These are phyloP conservation scores for Fraxinus floribunda DNA, from an alignment of 305 asterid genomes.

Conservation along the genomic window DNA sequence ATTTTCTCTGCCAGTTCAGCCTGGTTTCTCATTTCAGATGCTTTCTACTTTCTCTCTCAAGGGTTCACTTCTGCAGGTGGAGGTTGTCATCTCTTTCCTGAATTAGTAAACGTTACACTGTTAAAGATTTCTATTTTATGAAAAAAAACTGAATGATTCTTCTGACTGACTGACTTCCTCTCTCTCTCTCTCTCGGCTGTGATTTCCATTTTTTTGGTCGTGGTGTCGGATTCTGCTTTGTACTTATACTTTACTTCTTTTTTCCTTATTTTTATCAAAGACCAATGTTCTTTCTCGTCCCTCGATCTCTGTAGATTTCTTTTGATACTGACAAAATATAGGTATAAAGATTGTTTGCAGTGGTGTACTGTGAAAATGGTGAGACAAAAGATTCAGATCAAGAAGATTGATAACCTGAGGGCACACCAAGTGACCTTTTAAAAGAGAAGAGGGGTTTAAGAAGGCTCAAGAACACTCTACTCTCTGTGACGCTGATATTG, in stretches of 20 bases:
- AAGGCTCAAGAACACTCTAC: conserved; percentile 72
- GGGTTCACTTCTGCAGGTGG: conserved; percentile 43
- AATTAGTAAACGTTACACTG: conserved; percentile 26
- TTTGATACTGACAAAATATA: not conserved
- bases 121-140: conserved; percentile 22
- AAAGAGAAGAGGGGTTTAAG: conserved; percentile 82
- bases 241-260: conserved; percentile 32
- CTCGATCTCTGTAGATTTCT: not conserved
- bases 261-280: not conserved
- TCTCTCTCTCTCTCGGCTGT: conserved; percentile 13
- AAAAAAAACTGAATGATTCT: conserved; percentile 16
- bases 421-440: conserved; percentile 75
- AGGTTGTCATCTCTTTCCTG: conserved; percentile 31
- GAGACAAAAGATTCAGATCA: conserved; percentile 73
- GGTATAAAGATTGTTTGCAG: not conserved
- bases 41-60: conserved; percentile 28
- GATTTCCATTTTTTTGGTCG: conserved; percentile 13
- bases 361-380: conserved; percentile 40
- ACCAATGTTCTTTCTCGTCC: not conserved
- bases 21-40: too few species aligned
- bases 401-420: conserved; percentile 67
- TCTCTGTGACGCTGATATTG: conserved; percentile 76
- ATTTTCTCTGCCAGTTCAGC: too few species aligned
- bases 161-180: not conserved
- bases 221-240: conserved; percentile 32